phyloP scores from a whole-genome alignment of 768 basidiomycete species.

The Pulveroboletus frians region DNA sequence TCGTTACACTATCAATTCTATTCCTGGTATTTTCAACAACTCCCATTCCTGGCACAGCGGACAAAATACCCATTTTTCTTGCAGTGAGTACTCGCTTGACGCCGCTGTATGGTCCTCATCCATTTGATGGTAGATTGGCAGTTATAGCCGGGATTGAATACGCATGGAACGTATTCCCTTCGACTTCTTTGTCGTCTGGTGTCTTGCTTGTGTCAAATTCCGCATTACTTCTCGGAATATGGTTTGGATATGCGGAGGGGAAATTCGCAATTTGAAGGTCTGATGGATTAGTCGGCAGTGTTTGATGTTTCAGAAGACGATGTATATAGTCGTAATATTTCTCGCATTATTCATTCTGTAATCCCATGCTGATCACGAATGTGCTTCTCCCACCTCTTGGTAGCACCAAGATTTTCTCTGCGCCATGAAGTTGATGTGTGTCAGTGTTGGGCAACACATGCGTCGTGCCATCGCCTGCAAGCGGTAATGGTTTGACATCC shows the following conservation, averaged over 20 bases:
- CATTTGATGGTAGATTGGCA: slow-evolving; percentile 41
- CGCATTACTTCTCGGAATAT: slow-evolving; percentile 51
- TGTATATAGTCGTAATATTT: slow-evolving; percentile 1
- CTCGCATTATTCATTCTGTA: slow-evolving; percentile 15
- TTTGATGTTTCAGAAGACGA: not conserved
- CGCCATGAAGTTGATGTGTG: slow-evolving; percentile 81
- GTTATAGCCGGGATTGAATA: slow-evolving; percentile 68
- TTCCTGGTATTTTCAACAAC: slow-evolving; percentile 91
- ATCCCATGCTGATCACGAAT: slow-evolving; percentile 73
- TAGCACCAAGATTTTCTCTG: slow-evolving; percentile 72
- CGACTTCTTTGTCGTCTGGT: slow-evolving; percentile 61
- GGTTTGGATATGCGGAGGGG: slow-evolving; percentile 44
- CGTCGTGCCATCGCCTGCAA: slow-evolving; percentile 50
- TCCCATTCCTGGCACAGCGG: slow-evolving; percentile 79
- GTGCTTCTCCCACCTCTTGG: slow-evolving; percentile 81
- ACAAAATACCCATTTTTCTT: slow-evolving; percentile 56
- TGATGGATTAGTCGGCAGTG: not conserved
- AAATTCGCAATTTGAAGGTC: slow-evolving; percentile 10
- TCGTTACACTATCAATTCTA: slow-evolving; percentile 99
- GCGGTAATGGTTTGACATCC: slow-evolving; percentile 53
- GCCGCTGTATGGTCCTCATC: slow-evolving; percentile 1
- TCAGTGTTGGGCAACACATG: slow-evolving; percentile 62
- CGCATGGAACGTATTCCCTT: slow-evolving; percentile 86
- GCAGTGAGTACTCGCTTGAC: slow-evolving; percentile 44
- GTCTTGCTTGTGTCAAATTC: slow-evolving; percentile 49